Evolutionary conservation across 1,139 yeast genomes (phyloP).

Genomic region (Pichia sp.): DNA sequence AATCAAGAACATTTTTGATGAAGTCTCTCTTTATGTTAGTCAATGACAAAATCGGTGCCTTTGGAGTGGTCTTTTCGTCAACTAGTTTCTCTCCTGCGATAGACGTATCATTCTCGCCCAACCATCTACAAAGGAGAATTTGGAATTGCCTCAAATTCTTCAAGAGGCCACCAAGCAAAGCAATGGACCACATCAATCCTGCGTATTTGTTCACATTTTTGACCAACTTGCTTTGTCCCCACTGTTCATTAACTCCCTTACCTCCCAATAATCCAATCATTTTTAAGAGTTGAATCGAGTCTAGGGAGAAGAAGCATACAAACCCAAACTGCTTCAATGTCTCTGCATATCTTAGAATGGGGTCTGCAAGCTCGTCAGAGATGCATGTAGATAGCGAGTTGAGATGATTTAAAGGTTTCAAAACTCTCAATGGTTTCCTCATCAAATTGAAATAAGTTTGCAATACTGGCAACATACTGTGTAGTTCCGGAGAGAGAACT

Average conservation of each 20-base stretch:
- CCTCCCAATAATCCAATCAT: slow-evolving; percentile 30
- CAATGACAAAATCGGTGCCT: slow-evolving; percentile 6
- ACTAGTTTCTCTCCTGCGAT: slow-evolving; percentile 4
- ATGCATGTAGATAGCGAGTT: slow-evolving; percentile 62
- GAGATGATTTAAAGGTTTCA: slow-evolving; percentile 74
- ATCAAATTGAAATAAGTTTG: slow-evolving; percentile 58
- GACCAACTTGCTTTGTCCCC: slow-evolving; percentile 8
- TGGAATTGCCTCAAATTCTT: slow-evolving; percentile 25
- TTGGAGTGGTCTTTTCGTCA: slow-evolving; percentile 15
- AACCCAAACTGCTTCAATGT: slow-evolving; percentile 65
- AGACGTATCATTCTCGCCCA: neutral
- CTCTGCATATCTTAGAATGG: slow-evolving; percentile 45
- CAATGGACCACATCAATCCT: slow-evolving; percentile 73
- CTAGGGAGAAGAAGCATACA: slow-evolving; percentile 69
- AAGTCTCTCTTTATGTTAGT: slow-evolving; percentile 51
- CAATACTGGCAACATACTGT: slow-evolving; percentile 27
- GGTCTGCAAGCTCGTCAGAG: slow-evolving; percentile 69
- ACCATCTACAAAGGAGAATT: slow-evolving; percentile 7
- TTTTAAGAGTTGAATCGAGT: slow-evolving; percentile 65
- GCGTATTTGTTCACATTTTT: slow-evolving; percentile 32
- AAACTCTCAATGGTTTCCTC: slow-evolving; percentile 78
- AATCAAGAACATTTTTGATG: slow-evolving; percentile 73
- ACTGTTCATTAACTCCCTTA: slow-evolving; percentile 5
- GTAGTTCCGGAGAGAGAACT: slow-evolving; percentile 3
- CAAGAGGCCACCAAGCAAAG: slow-evolving; percentile 38